Percentiles rank a stretch among this genome's conserved stretches.
Evolutionary conservation across 2,329 filamentous ascomycete genomes (phyloP).

Genomic region (Colletotrichum acutatum): DNA sequence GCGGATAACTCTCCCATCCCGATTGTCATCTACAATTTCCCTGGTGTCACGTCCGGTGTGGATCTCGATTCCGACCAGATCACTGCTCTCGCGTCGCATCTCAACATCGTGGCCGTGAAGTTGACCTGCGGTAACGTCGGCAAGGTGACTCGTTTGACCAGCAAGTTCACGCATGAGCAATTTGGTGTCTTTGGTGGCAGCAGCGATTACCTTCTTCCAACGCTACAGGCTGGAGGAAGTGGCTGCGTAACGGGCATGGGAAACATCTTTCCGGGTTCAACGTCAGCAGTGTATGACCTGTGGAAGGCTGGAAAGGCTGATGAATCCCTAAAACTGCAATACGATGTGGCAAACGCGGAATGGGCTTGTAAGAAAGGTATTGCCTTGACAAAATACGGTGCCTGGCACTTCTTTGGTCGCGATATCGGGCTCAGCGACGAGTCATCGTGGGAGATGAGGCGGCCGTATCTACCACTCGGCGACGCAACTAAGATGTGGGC

Average conservation of each 20-base stretch:
- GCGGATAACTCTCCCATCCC: slow-evolving; percentile 58
- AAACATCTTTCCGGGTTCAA: slow-evolving; percentile 57
- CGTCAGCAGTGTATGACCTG: slow-evolving; percentile 52
- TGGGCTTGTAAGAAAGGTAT: slow-evolving; percentile 63
- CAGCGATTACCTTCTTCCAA: slow-evolving; percentile 55
- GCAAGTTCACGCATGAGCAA: slow-evolving; percentile 48
- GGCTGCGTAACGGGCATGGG: slow-evolving; percentile 59
- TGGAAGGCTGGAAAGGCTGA: slow-evolving; percentile 51
- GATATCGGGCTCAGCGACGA: slow-evolving; percentile 49
- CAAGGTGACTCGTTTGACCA: slow-evolving; percentile 63
- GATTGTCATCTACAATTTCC: slow-evolving; percentile 41
- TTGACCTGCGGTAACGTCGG: slow-evolving; percentile 63
- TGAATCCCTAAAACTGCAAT: slow-evolving; percentile 53
- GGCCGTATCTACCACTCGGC: slow-evolving; percentile 52
- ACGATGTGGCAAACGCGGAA: slow-evolving; percentile 57
- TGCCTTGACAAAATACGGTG: slow-evolving; percentile 57
- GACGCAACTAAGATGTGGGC: slow-evolving; percentile 55
- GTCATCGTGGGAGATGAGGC: slow-evolving; percentile 52
- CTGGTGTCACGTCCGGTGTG: slow-evolving; percentile 38
- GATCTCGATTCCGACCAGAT: slow-evolving; percentile 40
- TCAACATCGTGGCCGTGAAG: slow-evolving; percentile 71
- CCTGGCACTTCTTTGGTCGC: slow-evolving; percentile 53
- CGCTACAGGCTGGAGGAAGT: slow-evolving; percentile 50
- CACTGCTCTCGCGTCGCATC: slow-evolving; percentile 60
- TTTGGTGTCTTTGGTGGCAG: slow-evolving; percentile 57